Percentiles rank a stretch among this genome's conserved stretches.
phyloP scores from a whole-genome alignment of 2,329 filamentous ascomycete genomes.

The Nothophaeocryptopus gaeumannii region DNA sequence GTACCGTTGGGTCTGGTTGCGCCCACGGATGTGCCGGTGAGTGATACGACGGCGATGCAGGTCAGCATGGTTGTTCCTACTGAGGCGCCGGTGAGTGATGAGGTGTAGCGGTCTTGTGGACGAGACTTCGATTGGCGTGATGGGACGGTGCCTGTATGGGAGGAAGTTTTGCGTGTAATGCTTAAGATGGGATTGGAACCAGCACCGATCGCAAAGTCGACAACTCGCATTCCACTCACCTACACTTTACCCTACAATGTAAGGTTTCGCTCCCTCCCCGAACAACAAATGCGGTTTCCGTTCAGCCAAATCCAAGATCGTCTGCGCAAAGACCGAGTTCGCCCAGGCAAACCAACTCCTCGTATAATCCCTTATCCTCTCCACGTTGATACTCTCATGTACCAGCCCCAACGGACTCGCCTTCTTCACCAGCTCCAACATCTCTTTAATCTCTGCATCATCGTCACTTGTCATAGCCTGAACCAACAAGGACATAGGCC shows the following conservation, averaged over 20 bases:
- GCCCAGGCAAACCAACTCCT: constrained; percentile 97
- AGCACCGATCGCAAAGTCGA: no score
- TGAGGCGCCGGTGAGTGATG: no score
- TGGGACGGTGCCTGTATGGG: no score
- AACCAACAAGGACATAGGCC: constrained; percentile 93
- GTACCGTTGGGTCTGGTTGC: no score
- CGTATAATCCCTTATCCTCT: constrained; percentile 68
- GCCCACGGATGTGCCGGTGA: no score
- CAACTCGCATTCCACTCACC: no score
- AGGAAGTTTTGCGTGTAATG: no score
- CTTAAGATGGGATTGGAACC: no score
- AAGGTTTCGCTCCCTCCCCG: constrained; percentile 59
- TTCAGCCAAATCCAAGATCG: constrained; percentile 82
- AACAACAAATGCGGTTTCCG: constrained; percentile 88
- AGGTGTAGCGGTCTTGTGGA: no score
- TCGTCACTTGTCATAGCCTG: constrained; percentile 86
- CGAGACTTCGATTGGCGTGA: no score
- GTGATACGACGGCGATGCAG: no score
- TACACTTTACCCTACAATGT: constrained; percentile 38
- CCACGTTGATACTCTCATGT: constrained; percentile 89
- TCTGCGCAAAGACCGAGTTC: constrained; percentile 92
- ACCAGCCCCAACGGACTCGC: constrained; percentile 76
- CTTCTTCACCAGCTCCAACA: constrained; percentile 70
- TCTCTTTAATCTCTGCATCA: constrained; percentile 75
- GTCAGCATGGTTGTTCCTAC: no score